Percentiles rank a stretch among this genome's conserved stretches.
Conservation (phyloP, 2,329 filamentous ascomycete genomes). For the Lecanoromycetidae sp. region DNA sequence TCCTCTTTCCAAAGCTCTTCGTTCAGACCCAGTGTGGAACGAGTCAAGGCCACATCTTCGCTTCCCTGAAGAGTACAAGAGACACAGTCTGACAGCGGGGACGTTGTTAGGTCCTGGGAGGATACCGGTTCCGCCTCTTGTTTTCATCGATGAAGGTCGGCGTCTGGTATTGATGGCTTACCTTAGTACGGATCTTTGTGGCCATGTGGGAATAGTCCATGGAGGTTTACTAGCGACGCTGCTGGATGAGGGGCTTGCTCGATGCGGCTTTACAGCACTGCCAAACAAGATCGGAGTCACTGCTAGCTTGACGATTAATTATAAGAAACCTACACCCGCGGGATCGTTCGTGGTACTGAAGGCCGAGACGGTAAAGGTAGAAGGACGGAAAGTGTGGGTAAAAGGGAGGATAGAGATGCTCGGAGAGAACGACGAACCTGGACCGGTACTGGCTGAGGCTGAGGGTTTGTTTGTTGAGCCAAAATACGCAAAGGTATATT, state of each 20-base stretch:
- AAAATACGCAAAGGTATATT: slow-evolving; percentile 62
- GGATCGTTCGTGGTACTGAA: slow-evolving; percentile 64
- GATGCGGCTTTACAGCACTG: slow-evolving; percentile 77
- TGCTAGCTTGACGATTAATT: slow-evolving; percentile 71
- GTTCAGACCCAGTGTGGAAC: slow-evolving; percentile 51
- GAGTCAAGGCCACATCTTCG: slow-evolving; percentile 81
- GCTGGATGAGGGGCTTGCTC: slow-evolving; percentile 76
- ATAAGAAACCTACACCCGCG: slow-evolving; percentile 67
- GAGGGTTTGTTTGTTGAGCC: slow-evolving; percentile 82
- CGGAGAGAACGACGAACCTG: slow-evolving; percentile 48
- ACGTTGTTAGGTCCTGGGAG: slow-evolving; percentile 62
- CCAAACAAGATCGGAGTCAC: slow-evolving; percentile 80
- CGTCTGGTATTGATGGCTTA: slow-evolving; percentile 61
- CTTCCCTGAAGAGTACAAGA: slow-evolving; percentile 58
- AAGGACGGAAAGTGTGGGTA: slow-evolving; percentile 91
- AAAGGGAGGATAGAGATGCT: slow-evolving; percentile 76
- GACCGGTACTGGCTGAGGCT: slow-evolving; percentile 63
- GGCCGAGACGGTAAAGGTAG: slow-evolving; percentile 70
- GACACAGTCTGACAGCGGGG: slow-evolving; percentile 69
- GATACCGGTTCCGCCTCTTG: slow-evolving; percentile 68
- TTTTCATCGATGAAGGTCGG: slow-evolving; percentile 63
- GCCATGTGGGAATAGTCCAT: slow-evolving; percentile 82
- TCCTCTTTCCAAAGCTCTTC: slow-evolving; percentile 58
- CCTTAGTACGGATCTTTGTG: slow-evolving; percentile 68
- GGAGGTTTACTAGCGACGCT: slow-evolving; percentile 86